Evolutionary conservation across 164 flowering plant species (phyloP).

Genomic region (Vitis rotundifolia): DNA sequence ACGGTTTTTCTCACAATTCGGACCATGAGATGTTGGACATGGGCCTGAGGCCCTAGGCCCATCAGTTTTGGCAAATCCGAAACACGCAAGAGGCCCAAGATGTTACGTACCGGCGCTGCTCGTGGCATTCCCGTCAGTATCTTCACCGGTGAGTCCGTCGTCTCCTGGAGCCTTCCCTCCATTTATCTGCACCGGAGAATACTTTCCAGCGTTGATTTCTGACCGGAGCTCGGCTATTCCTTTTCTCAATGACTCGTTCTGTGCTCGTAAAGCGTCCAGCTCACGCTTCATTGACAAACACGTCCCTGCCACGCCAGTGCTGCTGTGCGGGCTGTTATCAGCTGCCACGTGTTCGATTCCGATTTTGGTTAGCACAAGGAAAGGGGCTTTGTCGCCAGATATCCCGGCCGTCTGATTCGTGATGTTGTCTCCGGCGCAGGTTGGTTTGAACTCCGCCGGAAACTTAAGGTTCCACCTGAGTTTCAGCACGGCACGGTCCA

Average conservation of each 20-base stretch:
- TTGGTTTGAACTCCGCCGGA: conserved; percentile 3
- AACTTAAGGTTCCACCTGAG: conserved; percentile 33
- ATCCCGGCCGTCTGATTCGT: conserved; percentile 9
- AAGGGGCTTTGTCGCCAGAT: not conserved
- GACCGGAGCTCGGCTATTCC: conserved; percentile 3
- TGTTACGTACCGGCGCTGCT: not conserved
- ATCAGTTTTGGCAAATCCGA: too few species aligned
- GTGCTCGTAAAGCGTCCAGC: conserved; percentile 1
- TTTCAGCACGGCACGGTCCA: conserved; percentile 22
- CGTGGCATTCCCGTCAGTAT: not conserved
- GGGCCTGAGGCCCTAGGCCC: too few species aligned
- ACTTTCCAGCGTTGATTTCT: not conserved
- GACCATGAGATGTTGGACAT: too few species aligned
- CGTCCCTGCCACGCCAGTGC: conserved; percentile 10
- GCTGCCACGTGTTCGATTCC: conserved; percentile 5
- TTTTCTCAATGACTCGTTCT: conserved; percentile 7
- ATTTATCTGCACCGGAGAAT: not conserved
- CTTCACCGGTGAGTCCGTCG: not conserved
- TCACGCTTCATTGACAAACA: conserved; percentile 18
- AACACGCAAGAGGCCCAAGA: not conserved
- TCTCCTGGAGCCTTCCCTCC: not conserved
- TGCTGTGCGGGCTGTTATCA: not conserved
- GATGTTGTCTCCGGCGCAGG: not conserved
- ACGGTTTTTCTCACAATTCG: too few species aligned
- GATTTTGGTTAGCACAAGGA: conserved; percentile 11